Evolutionary conservation across 2,329 filamentous ascomycete genomes (phyloP).

Genomic region (Aspergillus niger): DNA sequence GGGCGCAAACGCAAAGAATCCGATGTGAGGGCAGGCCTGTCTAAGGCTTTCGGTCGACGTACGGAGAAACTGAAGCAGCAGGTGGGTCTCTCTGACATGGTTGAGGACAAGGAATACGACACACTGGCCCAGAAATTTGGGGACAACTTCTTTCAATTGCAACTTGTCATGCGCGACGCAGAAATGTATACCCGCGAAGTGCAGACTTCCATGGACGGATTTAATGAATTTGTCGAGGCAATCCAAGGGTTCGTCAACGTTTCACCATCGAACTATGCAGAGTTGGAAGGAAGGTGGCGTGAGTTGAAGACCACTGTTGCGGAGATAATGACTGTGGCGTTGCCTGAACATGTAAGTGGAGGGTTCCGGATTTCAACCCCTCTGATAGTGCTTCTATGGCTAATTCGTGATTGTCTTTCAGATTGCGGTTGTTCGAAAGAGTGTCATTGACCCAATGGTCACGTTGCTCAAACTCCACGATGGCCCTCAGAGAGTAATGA

Average conservation of each 20-base stretch:
- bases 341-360: constrained; percentile 75
- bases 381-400: not conserved
- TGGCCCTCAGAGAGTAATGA: constrained; percentile 84
- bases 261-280: constrained; percentile 70
- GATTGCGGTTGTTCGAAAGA: constrained; percentile 69
- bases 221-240: constrained; percentile 75
- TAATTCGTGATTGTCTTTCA: constrained; percentile 28
- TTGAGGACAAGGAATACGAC: constrained; percentile 80
- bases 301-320: constrained; percentile 84
- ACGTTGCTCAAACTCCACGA: constrained; percentile 77
- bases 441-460: constrained; percentile 82
- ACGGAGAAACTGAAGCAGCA: constrained; percentile 81
- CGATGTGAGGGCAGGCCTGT: constrained; percentile 79
- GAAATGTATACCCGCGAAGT: constrained; percentile 87
- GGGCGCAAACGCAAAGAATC: constrained; percentile 84
- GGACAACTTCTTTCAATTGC: constrained; percentile 87
- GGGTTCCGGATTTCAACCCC: not conserved
- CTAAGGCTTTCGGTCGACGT: constrained; percentile 85
- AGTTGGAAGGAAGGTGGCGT: constrained; percentile 92
- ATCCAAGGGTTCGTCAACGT: constrained; percentile 80
- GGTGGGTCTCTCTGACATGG: constrained; percentile 63
- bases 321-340: constrained; percentile 78
- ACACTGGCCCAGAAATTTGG: constrained; percentile 83
- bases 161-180: constrained; percentile 91
- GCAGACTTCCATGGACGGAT: constrained; percentile 75